Evolutionary conservation across 2,329 filamentous ascomycete species (phyloP).

Genomic region (Alternaria atra): DNA sequence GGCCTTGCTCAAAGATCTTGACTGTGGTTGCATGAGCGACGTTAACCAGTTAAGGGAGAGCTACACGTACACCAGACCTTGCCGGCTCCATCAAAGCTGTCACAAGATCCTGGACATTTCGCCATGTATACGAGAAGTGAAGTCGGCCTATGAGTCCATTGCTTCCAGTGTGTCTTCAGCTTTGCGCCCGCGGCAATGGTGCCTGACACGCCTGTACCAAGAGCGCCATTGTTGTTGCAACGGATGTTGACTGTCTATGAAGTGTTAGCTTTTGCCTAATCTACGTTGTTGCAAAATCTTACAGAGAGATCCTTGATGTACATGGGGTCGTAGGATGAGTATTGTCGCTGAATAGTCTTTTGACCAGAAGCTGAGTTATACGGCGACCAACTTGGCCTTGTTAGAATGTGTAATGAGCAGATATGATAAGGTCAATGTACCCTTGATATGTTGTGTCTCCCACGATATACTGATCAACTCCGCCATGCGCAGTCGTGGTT

Average conservation of each 20-base stretch:
- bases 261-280: constrained; percentile 4
- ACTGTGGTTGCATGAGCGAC: constrained; percentile 44
- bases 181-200: constrained; percentile 58
- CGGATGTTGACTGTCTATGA: constrained; percentile 39
- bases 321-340: constrained; percentile 38
- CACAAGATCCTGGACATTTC: constrained; percentile 60
- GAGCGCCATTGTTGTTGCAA: constrained; percentile 42
- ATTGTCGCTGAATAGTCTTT: constrained; percentile 41
- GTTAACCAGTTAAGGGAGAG: background rate
- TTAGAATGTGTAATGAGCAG: background rate
- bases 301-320: constrained; percentile 38
- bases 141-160: constrained; percentile 66
- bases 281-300: constrained; percentile 1
- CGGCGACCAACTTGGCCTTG: constrained; percentile 33
- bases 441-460: constrained; percentile 35
- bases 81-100: constrained; percentile 60
- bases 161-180: constrained; percentile 62
- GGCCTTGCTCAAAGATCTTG: constrained; percentile 66
- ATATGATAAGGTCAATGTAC: constrained; percentile 19
- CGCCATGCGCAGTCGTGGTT: constrained; percentile 37
- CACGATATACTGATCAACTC: constrained; percentile 38
- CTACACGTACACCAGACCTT: constrained; percentile 55
- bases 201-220: constrained; percentile 52
- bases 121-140: constrained; percentile 64
- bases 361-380: constrained; percentile 40